Evolutionary conservation across 2,329 filamentous ascomycete genomes (phyloP).

Genomic region (Mollisia scopiformis): DNA sequence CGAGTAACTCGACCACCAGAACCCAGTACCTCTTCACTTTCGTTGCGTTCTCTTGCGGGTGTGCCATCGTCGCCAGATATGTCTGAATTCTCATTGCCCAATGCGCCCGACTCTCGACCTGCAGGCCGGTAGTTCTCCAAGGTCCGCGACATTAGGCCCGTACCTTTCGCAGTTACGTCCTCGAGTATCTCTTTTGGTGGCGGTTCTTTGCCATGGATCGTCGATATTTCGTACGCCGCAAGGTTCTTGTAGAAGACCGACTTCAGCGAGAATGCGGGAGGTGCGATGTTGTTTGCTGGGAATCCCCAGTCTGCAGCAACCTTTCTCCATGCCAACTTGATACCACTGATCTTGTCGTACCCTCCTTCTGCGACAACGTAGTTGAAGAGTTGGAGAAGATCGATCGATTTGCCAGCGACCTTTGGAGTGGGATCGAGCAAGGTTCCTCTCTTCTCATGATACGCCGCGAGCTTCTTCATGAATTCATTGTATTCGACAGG

Average conservation of each 20-base stretch:
- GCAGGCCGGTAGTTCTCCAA: constrained; percentile 71
- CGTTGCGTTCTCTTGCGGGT: constrained; percentile 54
- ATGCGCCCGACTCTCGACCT: constrained; percentile 43
- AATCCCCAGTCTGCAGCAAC: constrained; percentile 71
- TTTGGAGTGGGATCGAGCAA: constrained; percentile 79
- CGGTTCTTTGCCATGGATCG: constrained; percentile 76
- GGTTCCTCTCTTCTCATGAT: constrained; percentile 80
- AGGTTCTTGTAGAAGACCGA: constrained; percentile 89
- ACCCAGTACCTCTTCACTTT: constrained; percentile 51
- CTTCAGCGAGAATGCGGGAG: constrained; percentile 86
- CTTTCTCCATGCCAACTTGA: constrained; percentile 85
- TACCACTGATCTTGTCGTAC: constrained; percentile 81
- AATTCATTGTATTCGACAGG: constrained; percentile 73
- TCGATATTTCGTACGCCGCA: constrained; percentile 83
- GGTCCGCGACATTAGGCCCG: constrained; percentile 76
- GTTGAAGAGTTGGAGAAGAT: constrained; percentile 79
- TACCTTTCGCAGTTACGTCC: constrained; percentile 76
- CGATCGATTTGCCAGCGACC: constrained; percentile 75
- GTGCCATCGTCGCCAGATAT: constrained; percentile 64
- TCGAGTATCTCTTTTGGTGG: constrained; percentile 89
- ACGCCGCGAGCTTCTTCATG: constrained; percentile 71
- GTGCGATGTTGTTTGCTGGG: constrained; percentile 73
- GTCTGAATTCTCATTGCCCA: constrained; percentile 59
- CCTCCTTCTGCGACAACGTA: constrained; percentile 77
- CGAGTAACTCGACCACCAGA: constrained; percentile 62